Conservation (phyloP, 169 alveolate species). For the Plasmodium falciparum region DNA sequence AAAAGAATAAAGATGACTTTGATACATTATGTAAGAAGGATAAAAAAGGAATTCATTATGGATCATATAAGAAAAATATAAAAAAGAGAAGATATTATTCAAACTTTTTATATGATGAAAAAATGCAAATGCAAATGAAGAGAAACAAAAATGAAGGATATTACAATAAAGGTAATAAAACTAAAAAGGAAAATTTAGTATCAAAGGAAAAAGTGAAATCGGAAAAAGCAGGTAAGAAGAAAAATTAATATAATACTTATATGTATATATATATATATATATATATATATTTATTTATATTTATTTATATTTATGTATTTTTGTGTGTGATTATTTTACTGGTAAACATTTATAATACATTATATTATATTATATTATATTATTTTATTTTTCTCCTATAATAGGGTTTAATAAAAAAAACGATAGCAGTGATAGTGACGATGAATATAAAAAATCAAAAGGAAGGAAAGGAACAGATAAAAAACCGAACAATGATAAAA, state of each 20-base stretch:
- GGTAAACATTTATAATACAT: not conserved
- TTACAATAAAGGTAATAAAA: conserved; percentile 21
- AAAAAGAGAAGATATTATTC: conserved; percentile 54
- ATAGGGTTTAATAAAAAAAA: conserved; percentile 7
- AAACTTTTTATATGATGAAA: conserved; percentile 30
- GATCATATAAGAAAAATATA: conserved; percentile 57
- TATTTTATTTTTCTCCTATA: not conserved
- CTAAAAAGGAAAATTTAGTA: conserved; percentile 11
- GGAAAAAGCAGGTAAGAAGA: conserved; percentile 12
- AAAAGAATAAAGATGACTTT: conserved; percentile 9
- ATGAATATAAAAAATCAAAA: conserved; percentile 11
- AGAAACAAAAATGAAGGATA: conserved; percentile 50
- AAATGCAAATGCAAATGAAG: conserved; percentile 33
- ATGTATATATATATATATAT: not conserved
- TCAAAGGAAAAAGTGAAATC: conserved; percentile 1
- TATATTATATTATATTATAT: not conserved
- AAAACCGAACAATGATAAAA: conserved; percentile 2
- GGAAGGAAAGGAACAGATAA: conserved; percentile 9
- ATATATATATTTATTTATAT: not conserved
- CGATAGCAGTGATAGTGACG: conserved; percentile 22
- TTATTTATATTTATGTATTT: not conserved
- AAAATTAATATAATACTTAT: not conserved
- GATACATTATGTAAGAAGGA: conserved; percentile 33
- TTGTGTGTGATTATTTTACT: not conserved
- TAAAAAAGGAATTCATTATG: conserved; percentile 50